Conservation (phyloP, 2,329 filamentous ascomycete species). For the Capronia coronata region DNA sequence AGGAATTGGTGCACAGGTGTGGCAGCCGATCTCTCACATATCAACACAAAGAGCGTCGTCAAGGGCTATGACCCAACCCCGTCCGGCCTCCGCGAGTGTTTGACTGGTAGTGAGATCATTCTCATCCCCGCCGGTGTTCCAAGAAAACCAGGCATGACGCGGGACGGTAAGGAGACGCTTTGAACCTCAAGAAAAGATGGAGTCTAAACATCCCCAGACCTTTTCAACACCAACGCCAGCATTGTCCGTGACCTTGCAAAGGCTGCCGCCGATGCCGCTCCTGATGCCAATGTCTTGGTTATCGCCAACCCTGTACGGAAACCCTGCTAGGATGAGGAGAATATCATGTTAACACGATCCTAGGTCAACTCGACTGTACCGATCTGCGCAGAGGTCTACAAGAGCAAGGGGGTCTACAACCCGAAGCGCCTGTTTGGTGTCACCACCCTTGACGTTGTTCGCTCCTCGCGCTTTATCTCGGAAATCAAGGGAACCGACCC, state of each 20-base stretch:
- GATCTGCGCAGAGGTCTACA: conserved; percentile 95
- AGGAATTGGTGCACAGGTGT: conserved; percentile 58
- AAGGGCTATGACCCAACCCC: conserved; percentile 78
- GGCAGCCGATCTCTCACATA: conserved; percentile 94
- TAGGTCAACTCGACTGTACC: conserved; percentile 97
- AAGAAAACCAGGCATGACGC: conserved; percentile 99
- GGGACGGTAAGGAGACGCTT: conserved; percentile 60
- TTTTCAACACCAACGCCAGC: conserved; percentile 99
- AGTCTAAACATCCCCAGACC: conserved; percentile 51
- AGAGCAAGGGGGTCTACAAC: conserved; percentile 93
- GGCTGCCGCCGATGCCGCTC: conserved; percentile 79
- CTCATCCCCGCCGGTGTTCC: conserved; percentile 97
- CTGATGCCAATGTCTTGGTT: conserved; percentile 91
- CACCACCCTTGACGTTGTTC: conserved; percentile 97
- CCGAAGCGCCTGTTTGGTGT: conserved; percentile 98
- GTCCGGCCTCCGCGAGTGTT: conserved; percentile 66
- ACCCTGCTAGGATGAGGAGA: conserved; percentile 7
- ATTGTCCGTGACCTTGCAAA: conserved; percentile 98
- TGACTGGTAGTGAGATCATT: conserved; percentile 87
- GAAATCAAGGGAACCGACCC: conserved; percentile 89
- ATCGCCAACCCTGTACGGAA: conserved; percentile 82
- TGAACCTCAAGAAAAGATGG: not conserved
- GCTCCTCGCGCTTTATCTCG: conserved; percentile 94
- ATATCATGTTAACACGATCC: conserved; percentile 4
- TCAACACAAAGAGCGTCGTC: conserved; percentile 97